A percentile compares a stretch with the other conserved stretches of the same genome.
Conservation (phyloP, 768 basidiomycete species). For the Podaxis sp. region DNA sequence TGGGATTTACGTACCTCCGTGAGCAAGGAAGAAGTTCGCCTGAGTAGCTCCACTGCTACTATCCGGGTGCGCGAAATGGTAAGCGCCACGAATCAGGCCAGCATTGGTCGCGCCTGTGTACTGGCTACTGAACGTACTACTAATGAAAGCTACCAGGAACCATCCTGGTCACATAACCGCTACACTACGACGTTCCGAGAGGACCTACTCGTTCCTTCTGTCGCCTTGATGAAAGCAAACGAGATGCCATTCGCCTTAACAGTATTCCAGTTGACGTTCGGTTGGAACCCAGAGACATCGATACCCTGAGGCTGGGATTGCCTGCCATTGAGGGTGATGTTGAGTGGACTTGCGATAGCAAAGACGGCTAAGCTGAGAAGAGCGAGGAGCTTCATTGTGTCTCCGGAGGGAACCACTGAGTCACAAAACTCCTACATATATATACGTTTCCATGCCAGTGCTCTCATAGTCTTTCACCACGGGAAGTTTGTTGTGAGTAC, state of each 20-base stretch:
- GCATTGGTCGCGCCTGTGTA: conserved; percentile 57
- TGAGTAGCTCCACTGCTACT: conserved; percentile 55
- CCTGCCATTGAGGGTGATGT: neutral
- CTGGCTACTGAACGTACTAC: conserved; percentile 45
- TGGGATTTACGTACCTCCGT: conserved; percentile 42
- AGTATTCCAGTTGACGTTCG: conserved; percentile 49
- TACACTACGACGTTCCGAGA: neutral
- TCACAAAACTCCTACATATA: neutral
- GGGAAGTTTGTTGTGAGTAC: neutral
- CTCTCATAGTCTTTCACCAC: neutral
- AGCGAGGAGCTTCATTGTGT: conserved; percentile 1
- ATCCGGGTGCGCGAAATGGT: conserved; percentile 63
- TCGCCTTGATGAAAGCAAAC: conserved; percentile 69
- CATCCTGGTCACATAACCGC: neutral
- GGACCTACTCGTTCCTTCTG: conserved; percentile 54
- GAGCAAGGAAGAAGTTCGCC: conserved; percentile 55
- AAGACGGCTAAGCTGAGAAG: neutral
- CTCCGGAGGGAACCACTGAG: neutral
- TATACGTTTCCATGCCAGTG: conserved; percentile 5
- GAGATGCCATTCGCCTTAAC: conserved; percentile 51
- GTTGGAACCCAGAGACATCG: conserved; percentile 55
- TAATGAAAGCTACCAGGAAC: conserved; percentile 1
- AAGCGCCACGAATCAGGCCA: conserved; percentile 57
- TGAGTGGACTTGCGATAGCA: conserved; percentile 2
- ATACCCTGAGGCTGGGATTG: conserved; percentile 42